phyloP scores from a whole-genome alignment of 805 yeast species.

The Nakazawaea pomicola region DNA sequence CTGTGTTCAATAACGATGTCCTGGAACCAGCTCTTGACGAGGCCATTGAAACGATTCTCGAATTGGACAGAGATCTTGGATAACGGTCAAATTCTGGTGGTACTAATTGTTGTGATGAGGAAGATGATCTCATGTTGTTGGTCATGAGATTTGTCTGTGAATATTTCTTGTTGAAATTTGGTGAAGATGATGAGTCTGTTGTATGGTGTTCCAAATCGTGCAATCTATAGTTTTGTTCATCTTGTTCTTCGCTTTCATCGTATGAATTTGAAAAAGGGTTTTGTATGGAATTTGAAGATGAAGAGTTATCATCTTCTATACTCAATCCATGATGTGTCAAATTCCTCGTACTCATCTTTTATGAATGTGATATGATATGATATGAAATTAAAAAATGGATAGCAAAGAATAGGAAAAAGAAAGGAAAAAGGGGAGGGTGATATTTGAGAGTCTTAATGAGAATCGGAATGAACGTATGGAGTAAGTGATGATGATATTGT shows the following conservation, averaged over 20 bases:
- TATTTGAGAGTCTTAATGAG: no score
- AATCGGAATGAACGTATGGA: no score
- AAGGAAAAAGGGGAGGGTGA: no score
- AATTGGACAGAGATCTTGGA: conserved; percentile 46
- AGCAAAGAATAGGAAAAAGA: no score
- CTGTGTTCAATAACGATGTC: conserved; percentile 16
- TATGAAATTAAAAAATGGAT: neutral
- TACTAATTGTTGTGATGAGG: conserved; percentile 17
- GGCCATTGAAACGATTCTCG: conserved; percentile 49
- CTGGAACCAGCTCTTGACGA: conserved; percentile 30
- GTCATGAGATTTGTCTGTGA: neutral
- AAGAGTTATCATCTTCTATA: neutral
- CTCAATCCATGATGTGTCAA: conserved; percentile 5
- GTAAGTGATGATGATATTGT: no score
- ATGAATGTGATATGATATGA: neutral
- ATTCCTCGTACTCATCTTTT: conserved; percentile 4
- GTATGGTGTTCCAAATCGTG: conserved; percentile 8
- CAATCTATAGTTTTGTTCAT: neutral
- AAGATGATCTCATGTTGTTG: neutral
- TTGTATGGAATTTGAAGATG: conserved; percentile 6
- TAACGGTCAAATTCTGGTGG: conserved; percentile 66
- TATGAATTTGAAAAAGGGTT: no score
- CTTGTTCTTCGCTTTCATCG: conserved; percentile 1
- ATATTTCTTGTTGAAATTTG: neutral
- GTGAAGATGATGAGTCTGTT: conserved; percentile 1